phyloP scores from a whole-genome alignment of 768 basidiomycete species.

The Suillus lakei region DNA sequence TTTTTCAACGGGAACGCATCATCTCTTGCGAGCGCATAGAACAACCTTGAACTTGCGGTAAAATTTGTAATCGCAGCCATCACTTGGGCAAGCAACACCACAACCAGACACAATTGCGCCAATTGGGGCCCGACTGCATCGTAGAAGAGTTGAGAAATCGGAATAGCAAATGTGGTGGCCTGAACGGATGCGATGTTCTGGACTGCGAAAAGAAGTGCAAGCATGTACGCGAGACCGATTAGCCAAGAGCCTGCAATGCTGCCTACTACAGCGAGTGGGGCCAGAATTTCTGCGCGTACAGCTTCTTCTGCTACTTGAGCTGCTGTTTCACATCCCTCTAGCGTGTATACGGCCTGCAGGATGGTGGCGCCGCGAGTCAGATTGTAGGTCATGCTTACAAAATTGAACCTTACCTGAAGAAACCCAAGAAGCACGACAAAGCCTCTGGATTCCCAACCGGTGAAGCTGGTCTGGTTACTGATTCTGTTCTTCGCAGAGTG shows the following conservation, averaged over 20 bases:
- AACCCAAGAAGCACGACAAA: constrained; percentile 65
- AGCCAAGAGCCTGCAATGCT: constrained; percentile 61
- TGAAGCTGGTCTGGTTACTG: constrained; percentile 43
- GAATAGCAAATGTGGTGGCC: constrained; percentile 54
- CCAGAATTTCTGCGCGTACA: constrained; percentile 56
- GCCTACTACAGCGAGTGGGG: constrained; percentile 58
- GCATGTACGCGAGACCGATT: constrained; percentile 61
- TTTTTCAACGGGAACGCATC: constrained; percentile 52
- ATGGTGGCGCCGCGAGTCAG: constrained; percentile 18
- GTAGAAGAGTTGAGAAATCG: constrained; percentile 61
- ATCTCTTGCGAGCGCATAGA: constrained; percentile 62
- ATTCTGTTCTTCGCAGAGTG: background rate
- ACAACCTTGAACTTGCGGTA: constrained; percentile 59
- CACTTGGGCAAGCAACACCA: constrained; percentile 55
- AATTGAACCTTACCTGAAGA: constrained; percentile 16
- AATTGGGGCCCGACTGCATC: constrained; percentile 54
- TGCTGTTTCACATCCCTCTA: constrained; percentile 67
- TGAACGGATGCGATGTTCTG: constrained; percentile 56
- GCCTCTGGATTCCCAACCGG: constrained; percentile 56
- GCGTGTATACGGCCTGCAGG: constrained; percentile 64
- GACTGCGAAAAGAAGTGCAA: constrained; percentile 60
- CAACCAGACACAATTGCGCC: constrained; percentile 54
- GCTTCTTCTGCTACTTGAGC: constrained; percentile 67
- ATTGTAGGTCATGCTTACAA: background rate
- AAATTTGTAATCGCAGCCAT: constrained; percentile 63